Evolutionary conservation across 495 filamentous ascomycete genomes (phyloP).

Genomic region (Achaetomiella virescens): DNA sequence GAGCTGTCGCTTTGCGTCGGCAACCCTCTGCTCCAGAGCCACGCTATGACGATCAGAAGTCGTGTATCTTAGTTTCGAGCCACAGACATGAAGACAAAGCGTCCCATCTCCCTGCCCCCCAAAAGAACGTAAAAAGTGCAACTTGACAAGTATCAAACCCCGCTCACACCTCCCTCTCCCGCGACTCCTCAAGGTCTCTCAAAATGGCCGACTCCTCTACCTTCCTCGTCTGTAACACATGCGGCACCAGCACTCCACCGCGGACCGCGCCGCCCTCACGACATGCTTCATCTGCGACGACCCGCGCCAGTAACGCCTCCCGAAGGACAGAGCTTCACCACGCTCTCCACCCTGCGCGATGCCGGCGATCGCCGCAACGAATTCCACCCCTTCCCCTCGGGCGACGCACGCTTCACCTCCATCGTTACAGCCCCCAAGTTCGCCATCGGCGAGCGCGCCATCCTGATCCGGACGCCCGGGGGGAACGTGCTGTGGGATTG

Average conservation of each 20-base stretch:
- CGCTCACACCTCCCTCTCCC: no score
- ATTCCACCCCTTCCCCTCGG: slow-evolving; percentile 25
- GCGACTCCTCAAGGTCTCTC: not conserved
- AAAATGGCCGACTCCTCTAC: not conserved
- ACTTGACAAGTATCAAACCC: no score
- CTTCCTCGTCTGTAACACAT: slow-evolving; percentile 53
- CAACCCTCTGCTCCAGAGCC: no score
- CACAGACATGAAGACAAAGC: no score
- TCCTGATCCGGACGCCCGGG: slow-evolving; percentile 51
- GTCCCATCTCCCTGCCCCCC: no score
- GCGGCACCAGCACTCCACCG: slow-evolving; percentile 63
- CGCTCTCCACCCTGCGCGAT: slow-evolving; percentile 34
- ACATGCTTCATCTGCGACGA: slow-evolving; percentile 73
- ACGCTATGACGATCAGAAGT: no score
- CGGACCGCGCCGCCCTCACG: slow-evolving; percentile 35
- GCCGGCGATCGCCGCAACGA: slow-evolving; percentile 33
- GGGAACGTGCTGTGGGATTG: slow-evolving; percentile 76
- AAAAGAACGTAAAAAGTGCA: no score
- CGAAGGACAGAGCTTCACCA: slow-evolving; percentile 56
- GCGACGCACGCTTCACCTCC: slow-evolving; percentile 40
- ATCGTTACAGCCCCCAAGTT: slow-evolving; percentile 57
- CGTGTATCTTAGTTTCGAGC: no score
- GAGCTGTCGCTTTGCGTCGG: no score
- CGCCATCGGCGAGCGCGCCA: slow-evolving; percentile 66
- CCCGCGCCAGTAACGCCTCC: slow-evolving; percentile 63